Evolutionary conservation across 164 flowering plant genomes (phyloP), one percentile per base, ranked within the genome.

Genomic region (Magnolia kwangsiensis): DNA sequence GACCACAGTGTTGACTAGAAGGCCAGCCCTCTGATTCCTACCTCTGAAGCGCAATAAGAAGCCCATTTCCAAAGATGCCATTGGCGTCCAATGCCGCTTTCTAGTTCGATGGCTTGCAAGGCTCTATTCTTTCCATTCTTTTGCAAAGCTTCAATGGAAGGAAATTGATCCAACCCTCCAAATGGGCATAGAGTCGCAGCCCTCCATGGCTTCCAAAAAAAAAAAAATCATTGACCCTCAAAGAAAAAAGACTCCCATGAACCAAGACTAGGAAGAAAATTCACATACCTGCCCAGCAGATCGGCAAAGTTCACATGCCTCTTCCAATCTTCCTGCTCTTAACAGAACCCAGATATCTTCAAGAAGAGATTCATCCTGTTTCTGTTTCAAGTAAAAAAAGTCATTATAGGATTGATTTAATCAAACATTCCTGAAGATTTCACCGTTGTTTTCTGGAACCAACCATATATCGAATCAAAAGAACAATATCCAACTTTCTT

Each of bases 31-130:
- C 45, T 37, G 13, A 31, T 68, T 21, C 78, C 69, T 87, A 96
- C 99, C 95, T 96, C 99, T 19, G 99, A 94, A 61, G 99, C 95
- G 85, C 91, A 90, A 82, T 84, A 96, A 67, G 89, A 90, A 74
- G 99, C 99, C 99, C 99, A 96, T 86, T 86, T 92, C 98, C 97
- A 94, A 76, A 96, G 90, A 73, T 86, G 92, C 93, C 91, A 87
- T 71, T 96, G 99, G 74, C 83, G 90, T 74, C 97, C 97, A 83
- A 90, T 81, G 50, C 97, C 97, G 88, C 92, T 96, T 84, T 94
- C 98, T 49, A 94, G 77, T 80, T 96, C 99, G 84, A 90, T 85
- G 71, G 99, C 97, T 84, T 94, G 99, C 77, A 96, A 87, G 23
- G 83, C 81, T 83, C 99, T 85, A 82, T 88, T 88, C 78, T 85